A percentile compares a stretch with the other conserved stretches of the same genome.
These are phyloP conservation scores for Colletotrichum echinochloae DNA, from an alignment of 2,329 filamentous ascomycete species.

Conservation along the genomic window DNA sequence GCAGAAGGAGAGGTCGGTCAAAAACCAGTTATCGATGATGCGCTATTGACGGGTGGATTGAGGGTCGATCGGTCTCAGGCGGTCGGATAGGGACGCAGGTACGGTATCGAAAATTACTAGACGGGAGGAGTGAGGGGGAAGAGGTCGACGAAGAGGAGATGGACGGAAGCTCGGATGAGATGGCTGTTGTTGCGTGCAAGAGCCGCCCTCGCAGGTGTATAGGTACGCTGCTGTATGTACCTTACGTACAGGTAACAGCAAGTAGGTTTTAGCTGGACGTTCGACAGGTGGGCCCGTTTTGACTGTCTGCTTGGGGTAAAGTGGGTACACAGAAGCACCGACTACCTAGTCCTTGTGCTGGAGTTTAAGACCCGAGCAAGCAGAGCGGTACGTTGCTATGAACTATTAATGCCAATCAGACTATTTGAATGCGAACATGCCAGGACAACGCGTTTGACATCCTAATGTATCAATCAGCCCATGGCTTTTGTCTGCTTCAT, in stretches of 20 bases:
- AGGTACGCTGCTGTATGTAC: not conserved
- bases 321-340: not conserved
- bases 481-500: not conserved
- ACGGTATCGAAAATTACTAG: not conserved
- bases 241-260: not conserved
- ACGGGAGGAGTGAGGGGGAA: not conserved
- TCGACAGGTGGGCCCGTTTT: not conserved
- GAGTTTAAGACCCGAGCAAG: not conserved
- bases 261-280: constrained; percentile 3
- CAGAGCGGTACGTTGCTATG: not conserved
- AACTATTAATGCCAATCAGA: not conserved
- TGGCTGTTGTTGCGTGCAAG: constrained; percentile 18
- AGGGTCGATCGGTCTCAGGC: not conserved
- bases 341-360: not conserved
- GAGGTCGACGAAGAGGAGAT: constrained; percentile 4
- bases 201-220: not conserved
- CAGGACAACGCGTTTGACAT: not conserved
- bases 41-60: not conserved
- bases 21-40: not conserved
- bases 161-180: constrained; percentile 22
- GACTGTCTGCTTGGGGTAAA: constrained; percentile 12
- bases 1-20: not conserved
- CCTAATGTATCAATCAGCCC: not conserved
- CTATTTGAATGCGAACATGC: not conserved
- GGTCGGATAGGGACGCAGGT: not conserved